These are phyloP conservation scores for Komagataea norvegica DNA, from an alignment of 1,139 yeast genomes.

Conservation along the genomic window DNA sequence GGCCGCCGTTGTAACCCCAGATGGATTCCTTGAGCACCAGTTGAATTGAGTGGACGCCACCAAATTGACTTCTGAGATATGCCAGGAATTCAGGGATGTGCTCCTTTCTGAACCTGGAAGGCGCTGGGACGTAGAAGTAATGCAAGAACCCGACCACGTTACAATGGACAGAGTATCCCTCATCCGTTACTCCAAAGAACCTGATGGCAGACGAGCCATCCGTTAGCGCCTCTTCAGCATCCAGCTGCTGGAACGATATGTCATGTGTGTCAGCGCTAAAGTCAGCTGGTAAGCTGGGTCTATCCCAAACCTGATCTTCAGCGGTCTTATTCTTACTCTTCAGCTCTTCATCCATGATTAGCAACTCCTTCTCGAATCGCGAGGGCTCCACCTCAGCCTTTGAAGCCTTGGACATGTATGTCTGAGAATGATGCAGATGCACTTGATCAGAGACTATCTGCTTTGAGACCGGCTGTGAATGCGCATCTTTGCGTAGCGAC, in stretches of 20 bases:
- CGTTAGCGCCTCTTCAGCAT: conserved; percentile 77
- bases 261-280: conserved; percentile 48
- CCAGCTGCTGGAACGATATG: conserved; percentile 83
- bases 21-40: conserved; percentile 73
- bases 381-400: conserved; percentile 43
- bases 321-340: conserved; percentile 22
- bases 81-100: conserved; percentile 46
- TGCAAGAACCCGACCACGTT: conserved; percentile 86
- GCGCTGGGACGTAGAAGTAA: conserved; percentile 90
- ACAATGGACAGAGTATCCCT: conserved; percentile 85
- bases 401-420: conserved; percentile 27
- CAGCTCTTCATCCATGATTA: conserved; percentile 47
- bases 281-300: conserved; percentile 50
- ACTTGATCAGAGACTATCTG: conserved; percentile 13
- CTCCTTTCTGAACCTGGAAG: conserved; percentile 61
- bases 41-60: conserved; percentile 60
- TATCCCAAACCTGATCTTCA: conserved; percentile 32
- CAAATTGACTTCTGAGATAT: conserved; percentile 47
- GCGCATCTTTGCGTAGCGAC: conserved; percentile 23
- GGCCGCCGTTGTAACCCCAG: conserved; percentile 88
- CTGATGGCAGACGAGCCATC: conserved; percentile 64
- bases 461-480: conserved; percentile 24
- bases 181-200: conserved; percentile 86
- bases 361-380: conserved; percentile 59
- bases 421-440: conserved; percentile 24